Evolutionary conservation across 352 stramenopile genomes (phyloP), one percentile per base, ranked within the genome.

Genomic region (Globisporangium okanoganense): DNA sequence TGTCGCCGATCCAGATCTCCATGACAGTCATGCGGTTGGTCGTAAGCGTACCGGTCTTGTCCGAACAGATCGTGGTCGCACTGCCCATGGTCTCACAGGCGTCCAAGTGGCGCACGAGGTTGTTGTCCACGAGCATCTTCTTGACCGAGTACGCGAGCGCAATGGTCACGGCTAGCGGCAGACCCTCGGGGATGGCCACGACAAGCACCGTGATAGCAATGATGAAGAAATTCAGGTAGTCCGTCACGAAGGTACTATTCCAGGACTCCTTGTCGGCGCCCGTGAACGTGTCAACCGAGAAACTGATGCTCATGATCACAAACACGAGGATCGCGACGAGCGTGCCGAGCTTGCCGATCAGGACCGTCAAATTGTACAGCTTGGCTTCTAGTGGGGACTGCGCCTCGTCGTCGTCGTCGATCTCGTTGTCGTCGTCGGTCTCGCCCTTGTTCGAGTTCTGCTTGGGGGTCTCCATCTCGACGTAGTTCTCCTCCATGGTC

Each of bases 121-220:
- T 93, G 71, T 94, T 95, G 65, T 95, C 80, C n/a, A 76, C 65
- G n/a, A 92, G 76, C 88, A 96, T 96, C 55, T 88, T 85, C 66
- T 85, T 90, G 24, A 88, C 86, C 16, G 91, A 98, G 66, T 97
- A 98, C 0, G 96, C 94, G 13, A 99, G 78, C 4, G 94, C 87
- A 38, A 99, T 90, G n/a, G 96, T 99, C 0, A 99, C 96, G 18
- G 96, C 96, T 13, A 99, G 82, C n/a, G 97, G 96, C 49, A 99
- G 73, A 49, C 96, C 96, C 69, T 99, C 96, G 0, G 97, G 96
- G 18, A 99, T 96, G 9, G 97, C 93, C 6, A 99, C 96, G 12
- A 98, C 95, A 10, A 98, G 79, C 49, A 91, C 83, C 2, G 84
- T 92, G 38, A 94, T 86, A 22, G 72, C 82, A 29, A 79, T 87